phyloP scores from a whole-genome alignment of 164 flowering plant species.

The Berberis vulgaris region DNA sequence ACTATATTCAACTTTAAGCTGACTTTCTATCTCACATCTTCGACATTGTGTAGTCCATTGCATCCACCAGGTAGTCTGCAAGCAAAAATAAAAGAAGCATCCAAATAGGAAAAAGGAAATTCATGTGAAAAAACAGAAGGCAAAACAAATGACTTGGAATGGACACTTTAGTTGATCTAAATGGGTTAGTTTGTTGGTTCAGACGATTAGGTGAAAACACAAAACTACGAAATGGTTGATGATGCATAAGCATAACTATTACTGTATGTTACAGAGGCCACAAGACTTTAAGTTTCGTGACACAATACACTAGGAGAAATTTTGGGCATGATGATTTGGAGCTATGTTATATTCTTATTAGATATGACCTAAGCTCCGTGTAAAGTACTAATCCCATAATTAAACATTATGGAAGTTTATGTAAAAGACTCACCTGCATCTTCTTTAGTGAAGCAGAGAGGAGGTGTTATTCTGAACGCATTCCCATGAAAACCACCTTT shows the following conservation, averaged over 20 bases:
- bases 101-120: not conserved
- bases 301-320: too few species aligned
- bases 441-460: slow-evolving; percentile 87
- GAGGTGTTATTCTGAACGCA: slow-evolving; percentile 92
- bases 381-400: too few species aligned
- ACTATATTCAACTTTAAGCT: not conserved
- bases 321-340: too few species aligned
- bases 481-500: slow-evolving; percentile 90
- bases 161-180: too few species aligned
- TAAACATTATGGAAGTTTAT: not conserved
- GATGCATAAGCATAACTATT: too few species aligned
- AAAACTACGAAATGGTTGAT: too few species aligned
- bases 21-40: slow-evolving; percentile 36
- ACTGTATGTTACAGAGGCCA: too few species aligned
- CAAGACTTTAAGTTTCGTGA: too few species aligned
- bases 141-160: not conserved
- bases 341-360: too few species aligned
- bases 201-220: too few species aligned
- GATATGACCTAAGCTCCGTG: too few species aligned
- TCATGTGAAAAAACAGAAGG: not conserved
- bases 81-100: not conserved
- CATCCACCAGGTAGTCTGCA: slow-evolving; percentile 76
- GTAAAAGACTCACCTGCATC: slow-evolving; percentile 56
- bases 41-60: slow-evolving; percentile 60
- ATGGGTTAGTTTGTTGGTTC: too few species aligned